phyloP scores from a whole-genome alignment of 257 asterid genomes.

The Leptodermis oblonga region DNA sequence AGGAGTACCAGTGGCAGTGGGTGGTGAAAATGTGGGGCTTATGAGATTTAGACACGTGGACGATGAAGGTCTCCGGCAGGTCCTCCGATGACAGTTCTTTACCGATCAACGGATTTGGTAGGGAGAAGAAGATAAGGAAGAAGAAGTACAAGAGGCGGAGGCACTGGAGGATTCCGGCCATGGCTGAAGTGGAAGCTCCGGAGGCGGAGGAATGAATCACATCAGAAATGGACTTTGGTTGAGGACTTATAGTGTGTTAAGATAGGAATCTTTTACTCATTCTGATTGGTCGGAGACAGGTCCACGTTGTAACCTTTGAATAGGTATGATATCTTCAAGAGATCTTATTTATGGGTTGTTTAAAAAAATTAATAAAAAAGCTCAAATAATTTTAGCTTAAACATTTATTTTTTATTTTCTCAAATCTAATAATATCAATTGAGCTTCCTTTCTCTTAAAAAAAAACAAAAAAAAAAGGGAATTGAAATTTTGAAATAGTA shows the following conservation, averaged over 20 bases:
- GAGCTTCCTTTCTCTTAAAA: too few relatives aligned
- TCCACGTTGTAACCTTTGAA: constrained; percentile 25
- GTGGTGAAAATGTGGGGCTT: constrained; percentile 63
- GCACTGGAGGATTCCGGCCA: constrained; percentile 15
- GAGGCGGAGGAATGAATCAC: not conserved
- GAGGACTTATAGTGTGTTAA: not conserved
- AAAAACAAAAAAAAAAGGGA: too few relatives aligned
- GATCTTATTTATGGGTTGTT: too few relatives aligned
- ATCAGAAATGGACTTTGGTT: not conserved
- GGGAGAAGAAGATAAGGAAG: constrained; percentile 11
- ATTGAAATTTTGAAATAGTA: too few relatives aligned
- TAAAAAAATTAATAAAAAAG: too few relatives aligned
- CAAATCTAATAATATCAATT: too few relatives aligned
- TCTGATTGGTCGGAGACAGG: constrained; percentile 12
- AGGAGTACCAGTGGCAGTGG: constrained; percentile 73
- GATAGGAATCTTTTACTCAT: not conserved
- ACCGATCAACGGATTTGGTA: not conserved
- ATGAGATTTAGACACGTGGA: constrained; percentile 59
- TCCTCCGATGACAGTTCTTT: constrained; percentile 25
- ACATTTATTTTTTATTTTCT: too few relatives aligned
- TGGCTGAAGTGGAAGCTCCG: not conserved
- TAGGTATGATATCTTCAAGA: not conserved
- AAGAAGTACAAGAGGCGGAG: constrained; percentile 26
- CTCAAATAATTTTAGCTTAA: too few relatives aligned
- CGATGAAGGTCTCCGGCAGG: constrained; percentile 58